Percentiles rank a stretch among this genome's conserved stretches.
phyloP scores from a whole-genome alignment of 495 filamentous ascomycete species.

The Tuber calosporum region DNA sequence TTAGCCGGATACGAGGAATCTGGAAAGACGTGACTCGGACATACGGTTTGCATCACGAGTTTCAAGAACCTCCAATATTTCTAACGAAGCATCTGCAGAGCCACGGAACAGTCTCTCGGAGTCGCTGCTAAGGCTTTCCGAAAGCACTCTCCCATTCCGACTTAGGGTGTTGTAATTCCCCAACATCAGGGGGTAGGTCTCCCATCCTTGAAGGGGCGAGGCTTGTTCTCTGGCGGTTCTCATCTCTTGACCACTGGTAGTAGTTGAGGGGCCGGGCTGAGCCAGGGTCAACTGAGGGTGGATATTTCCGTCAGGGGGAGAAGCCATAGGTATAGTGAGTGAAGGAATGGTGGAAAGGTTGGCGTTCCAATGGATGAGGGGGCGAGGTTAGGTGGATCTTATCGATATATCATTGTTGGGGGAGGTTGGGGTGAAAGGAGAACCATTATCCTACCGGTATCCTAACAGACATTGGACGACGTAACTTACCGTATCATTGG shows the following conservation, averaged over 20 bases:
- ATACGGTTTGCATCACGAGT: neutral
- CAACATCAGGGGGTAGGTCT: constrained; percentile 10
- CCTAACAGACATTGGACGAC: neutral
- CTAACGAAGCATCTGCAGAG: neutral
- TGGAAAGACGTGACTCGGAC: neutral
- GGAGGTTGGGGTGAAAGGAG: neutral
- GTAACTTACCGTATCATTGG: neutral
- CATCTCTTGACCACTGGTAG: neutral
- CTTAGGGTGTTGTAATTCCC: neutral
- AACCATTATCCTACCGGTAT: neutral
- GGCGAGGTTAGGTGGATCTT: neutral
- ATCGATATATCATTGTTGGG: neutral
- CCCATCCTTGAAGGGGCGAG: constrained; percentile 7
- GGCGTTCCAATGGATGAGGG: neutral
- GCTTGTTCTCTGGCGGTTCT: neutral
- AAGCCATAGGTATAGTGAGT: neutral
- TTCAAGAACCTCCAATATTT: neutral
- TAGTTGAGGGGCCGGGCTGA: neutral
- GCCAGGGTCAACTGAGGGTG: neutral
- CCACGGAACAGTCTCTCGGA: constrained; percentile 5
- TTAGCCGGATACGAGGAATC: neutral
- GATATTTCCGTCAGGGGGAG: neutral
- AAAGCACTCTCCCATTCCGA: constrained; percentile 1
- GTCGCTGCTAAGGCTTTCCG: neutral
- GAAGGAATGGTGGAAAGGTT: neutral